Percentiles rank a stretch among this genome's conserved stretches.
Conservation (phyloP, 208 protist genomes). For the Leishmania gerbilli region DNA sequence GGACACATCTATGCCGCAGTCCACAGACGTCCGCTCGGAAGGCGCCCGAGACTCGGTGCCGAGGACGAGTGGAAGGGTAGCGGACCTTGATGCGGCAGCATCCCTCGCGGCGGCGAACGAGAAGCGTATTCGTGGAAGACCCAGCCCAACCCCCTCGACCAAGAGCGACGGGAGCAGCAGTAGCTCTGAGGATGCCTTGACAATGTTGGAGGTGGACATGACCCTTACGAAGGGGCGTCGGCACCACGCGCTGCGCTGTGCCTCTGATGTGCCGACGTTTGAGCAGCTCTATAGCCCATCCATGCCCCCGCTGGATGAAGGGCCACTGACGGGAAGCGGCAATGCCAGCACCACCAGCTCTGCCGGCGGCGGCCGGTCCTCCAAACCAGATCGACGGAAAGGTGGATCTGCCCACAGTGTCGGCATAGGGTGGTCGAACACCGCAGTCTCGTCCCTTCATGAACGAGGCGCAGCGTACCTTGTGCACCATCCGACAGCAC, state of each 20-base stretch:
- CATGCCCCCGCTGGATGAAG: background rate
- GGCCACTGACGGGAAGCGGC: background rate
- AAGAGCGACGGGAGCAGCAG: background rate
- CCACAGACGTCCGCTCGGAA: constrained; percentile 13
- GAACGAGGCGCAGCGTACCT: background rate
- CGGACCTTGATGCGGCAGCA: background rate
- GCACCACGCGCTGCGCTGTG: constrained; percentile 26
- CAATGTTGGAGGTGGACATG: constrained; percentile 53
- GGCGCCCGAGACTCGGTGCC: background rate
- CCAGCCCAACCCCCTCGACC: background rate
- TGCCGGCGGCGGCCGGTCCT: background rate
- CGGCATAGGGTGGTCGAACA: background rate
- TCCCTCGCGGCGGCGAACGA: background rate
- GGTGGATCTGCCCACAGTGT: background rate
- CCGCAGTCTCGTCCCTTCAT: background rate
- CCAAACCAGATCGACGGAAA: background rate
- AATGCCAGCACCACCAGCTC: background rate
- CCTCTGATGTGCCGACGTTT: constrained; percentile 29
- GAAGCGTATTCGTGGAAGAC: background rate
- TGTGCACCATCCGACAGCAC: background rate
- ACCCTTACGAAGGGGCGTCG: constrained; percentile 35
- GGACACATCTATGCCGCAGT: constrained; percentile 17
- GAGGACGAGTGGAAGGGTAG: background rate
- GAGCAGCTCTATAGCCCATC: constrained; percentile 49
- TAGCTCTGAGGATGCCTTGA: constrained; percentile 41